Evolutionary conservation across 1,139 yeast species (phyloP), one percentile per base, ranked within the genome.

Genomic region (Geotrichum histeridarum): DNA sequence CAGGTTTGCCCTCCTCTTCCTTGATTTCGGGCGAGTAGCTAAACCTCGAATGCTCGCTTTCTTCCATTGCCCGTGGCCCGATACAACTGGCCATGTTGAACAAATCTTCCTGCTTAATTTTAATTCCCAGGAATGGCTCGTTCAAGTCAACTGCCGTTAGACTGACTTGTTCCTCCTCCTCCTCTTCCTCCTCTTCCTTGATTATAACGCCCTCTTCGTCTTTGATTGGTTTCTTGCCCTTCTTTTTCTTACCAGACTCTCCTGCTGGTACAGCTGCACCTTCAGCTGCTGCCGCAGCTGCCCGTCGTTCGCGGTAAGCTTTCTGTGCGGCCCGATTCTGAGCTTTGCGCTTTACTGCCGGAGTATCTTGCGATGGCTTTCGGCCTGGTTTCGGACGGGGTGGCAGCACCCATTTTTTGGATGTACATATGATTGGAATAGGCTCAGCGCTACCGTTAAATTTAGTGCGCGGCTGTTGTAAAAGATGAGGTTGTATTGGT

Each of bases 311-410:
- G 59, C 95, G 71, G 70, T 89, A 91, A 0, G 97, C 97, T 55
- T 97, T 71, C 61, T 59, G 98, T 1, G 97, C 97, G 30, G 95
- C 96, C 56, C 98, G 76, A 67, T 91, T 91, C 71, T 90, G 97
- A 0, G 95, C 95, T 70, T 90, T 89, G 17, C 51, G 35, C 31
- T 48, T 48, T 2, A 41, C 45, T 9, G 51, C 45, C 8, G 51
- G 51, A 7, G 51, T 60, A 59, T 81, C 86, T 4, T 80, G 81
- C 58, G 90, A 80, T n/a, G 96, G 95, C 70, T 88, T 88, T 57
- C 96, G 74, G 11, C 96, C 96, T 0, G 96, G 95, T 67, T 87
- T 88, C 4, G 95, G 94, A 57, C 95, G 73, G 22, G 96, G 96
- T 2, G 96, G 96, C 38, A 90, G 74, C 12, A 87, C 91, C 95